These are phyloP conservation scores for Erodium moschatum DNA, from an alignment of 441 rosid species.

Conservation along the genomic window DNA sequence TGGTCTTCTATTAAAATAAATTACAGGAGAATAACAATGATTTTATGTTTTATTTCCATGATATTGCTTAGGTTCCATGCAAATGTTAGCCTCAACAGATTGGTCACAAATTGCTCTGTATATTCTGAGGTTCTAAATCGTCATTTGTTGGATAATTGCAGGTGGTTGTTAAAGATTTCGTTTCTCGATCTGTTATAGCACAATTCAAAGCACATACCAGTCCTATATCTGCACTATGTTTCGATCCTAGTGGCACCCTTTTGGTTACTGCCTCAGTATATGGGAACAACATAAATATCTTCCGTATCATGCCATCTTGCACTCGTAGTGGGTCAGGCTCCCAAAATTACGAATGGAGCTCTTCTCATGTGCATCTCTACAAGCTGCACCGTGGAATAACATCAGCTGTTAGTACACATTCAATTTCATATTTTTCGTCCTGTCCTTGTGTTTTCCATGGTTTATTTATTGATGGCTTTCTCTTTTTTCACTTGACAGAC, in stretches of 20 bases:
- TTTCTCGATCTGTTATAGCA: conserved; percentile 63
- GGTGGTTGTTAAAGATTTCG: conserved; percentile 87
- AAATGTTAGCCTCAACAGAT: background rate
- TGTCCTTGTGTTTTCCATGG: conserved; percentile 6
- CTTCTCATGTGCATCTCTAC: conserved; percentile 88
- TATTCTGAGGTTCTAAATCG: conserved; percentile 14
- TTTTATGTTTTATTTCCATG: background rate
- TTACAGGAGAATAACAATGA: background rate
- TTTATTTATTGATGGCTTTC: conserved; percentile 16
- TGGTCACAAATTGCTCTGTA: background rate
- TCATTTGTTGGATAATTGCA: conserved; percentile 31
- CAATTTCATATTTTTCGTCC: conserved; percentile 10
- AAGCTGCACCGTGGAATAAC: conserved; percentile 95
- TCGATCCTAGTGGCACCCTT: conserved; percentile 92
- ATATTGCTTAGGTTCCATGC: background rate
- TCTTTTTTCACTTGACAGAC: conserved; percentile 40
- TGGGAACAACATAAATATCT: conserved; percentile 82
- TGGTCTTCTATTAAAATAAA: background rate
- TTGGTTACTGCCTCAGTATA: conserved; percentile 85
- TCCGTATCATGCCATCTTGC: conserved; percentile 69
- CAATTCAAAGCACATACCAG: conserved; percentile 30
- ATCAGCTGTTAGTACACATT: conserved; percentile 56
- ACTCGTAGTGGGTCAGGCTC: conserved; percentile 43
- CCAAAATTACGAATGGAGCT: conserved; percentile 62
- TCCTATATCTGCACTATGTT: conserved; percentile 90